Evolutionary conservation across 2,329 filamentous ascomycete genomes (phyloP), one percentile per base, ranked within the genome.

Genomic region (Alternaria consortialis): DNA sequence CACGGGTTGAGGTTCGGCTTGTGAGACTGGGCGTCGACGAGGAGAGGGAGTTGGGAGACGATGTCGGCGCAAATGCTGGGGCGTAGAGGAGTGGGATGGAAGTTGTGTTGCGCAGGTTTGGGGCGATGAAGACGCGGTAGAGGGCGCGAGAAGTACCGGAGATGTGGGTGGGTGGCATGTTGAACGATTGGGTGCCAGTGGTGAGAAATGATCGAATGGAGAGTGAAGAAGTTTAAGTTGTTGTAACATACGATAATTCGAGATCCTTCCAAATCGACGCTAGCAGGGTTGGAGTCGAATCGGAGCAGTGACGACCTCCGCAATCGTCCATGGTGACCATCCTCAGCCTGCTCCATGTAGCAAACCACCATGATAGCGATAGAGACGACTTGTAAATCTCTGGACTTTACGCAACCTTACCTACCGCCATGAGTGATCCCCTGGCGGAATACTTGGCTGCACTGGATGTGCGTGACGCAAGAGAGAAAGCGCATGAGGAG

Each of bases 381-480:
- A 54, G 7, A 60, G 53, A 36, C 37, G 48, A 3, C 20, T 5
- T 25, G 23, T 27, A 48, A 44, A 34, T 63, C 34, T 27, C n/a
- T 51, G 51, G 37, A 44, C 27, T 20, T 42, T 23, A 42, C 52
- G 39, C 60, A 40, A 32, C 56, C 63, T n/a, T 51, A 68, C 29
- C 48, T 67, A 12, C 76, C 74, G 68, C 75, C 76, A 88, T 88
- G 86, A 84, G 87, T 65, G 87, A 86, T 82, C 96, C 94, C 91
- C 87, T 90, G 73, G 88, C 91, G 68, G 91, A 96, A 73, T 97
- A 97, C 78, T 84, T 92, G 64, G 84, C 87, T 63, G 90, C 90
- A 66, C 84, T 98, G 67, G 86, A 88, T 69, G 89, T 90, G 71
- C 84, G 88, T 65, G 91, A 92, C 71, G 85, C 88, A 73, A 85